A percentile compares a stretch with the other conserved stretches of the same genome.
These are phyloP conservation scores for Phytophthora kernoviae DNA, from an alignment of 352 stramenopile genomes.

Conservation along the genomic window DNA sequence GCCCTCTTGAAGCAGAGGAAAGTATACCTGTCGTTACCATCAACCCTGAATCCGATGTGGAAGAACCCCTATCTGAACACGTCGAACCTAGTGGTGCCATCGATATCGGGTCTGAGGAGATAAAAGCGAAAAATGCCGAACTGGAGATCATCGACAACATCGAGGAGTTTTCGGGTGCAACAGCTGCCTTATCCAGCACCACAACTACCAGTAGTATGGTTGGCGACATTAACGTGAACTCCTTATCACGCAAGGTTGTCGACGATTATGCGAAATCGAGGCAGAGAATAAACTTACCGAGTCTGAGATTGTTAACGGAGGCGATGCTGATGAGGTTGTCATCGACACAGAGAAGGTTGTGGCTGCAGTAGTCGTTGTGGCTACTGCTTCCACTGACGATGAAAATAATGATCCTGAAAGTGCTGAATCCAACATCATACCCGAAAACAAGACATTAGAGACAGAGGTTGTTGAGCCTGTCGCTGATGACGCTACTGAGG, in stretches of 20 bases:
- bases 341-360: too few relatives aligned
- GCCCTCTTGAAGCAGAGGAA: too few relatives aligned
- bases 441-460: neutral
- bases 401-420: neutral
- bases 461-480: neutral
- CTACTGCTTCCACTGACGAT: neutral
- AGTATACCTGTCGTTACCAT: too few relatives aligned
- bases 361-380: neutral
- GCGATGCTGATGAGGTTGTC: too few relatives aligned
- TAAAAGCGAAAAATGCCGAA: slow-evolving; percentile 3
- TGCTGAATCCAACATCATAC: neutral
- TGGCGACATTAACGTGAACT: neutral
- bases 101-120: neutral
- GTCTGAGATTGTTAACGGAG: neutral
- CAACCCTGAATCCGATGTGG: too few relatives aligned
- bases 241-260: neutral
- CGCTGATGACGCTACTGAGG: neutral
- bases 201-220: neutral
- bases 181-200: neutral
- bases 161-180: neutral
- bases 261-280: neutral
- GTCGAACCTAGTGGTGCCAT: neutral
- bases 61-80: neutral
- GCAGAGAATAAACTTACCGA: neutral
- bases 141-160: slow-evolving; percentile 2